phyloP scores from a whole-genome alignment of 1,284 basidiomycete genomes.

The Tausonia pullulans region DNA sequence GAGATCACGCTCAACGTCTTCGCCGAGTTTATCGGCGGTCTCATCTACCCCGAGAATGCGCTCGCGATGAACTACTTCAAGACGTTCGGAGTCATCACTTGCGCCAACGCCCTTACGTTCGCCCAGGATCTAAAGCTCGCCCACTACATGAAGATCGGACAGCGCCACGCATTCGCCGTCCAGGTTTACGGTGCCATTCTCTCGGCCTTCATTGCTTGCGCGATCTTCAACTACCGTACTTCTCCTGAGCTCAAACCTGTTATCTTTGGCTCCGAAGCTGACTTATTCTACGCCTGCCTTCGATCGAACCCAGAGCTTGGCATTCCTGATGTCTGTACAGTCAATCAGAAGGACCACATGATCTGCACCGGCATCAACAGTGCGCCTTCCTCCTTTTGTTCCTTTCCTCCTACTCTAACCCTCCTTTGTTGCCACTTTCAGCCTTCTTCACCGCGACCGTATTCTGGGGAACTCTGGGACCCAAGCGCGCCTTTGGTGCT shows the following conservation, averaged over 20 bases:
- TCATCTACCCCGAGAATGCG: constrained; percentile 23
- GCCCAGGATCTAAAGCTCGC: constrained; percentile 41
- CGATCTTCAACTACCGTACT: constrained; percentile 14
- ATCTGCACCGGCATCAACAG: neutral
- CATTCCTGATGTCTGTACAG: constrained; percentile 19
- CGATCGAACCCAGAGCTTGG: neutral
- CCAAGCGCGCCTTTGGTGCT: constrained; percentile 35
- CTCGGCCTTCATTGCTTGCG: constrained; percentile 12
- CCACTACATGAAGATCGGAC: constrained; percentile 50
- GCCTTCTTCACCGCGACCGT: constrained; percentile 30
- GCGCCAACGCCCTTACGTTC: constrained; percentile 20
- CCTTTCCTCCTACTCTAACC: too few relatives aligned
- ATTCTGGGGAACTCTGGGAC: constrained; percentile 39
- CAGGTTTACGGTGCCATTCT: constrained; percentile 16
- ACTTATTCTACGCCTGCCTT: neutral
- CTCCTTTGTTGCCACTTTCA: neutral
- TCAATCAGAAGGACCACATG: constrained; percentile 16
- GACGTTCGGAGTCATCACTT: constrained; percentile 28
- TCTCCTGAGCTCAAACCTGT: neutral
- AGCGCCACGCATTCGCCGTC: constrained; percentile 25
- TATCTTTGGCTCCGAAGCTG: too few relatives aligned
- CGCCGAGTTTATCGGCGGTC: constrained; percentile 23
- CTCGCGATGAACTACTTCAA: constrained; percentile 24
- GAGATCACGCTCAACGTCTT: constrained; percentile 21
- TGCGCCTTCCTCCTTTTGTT: too few relatives aligned